phyloP scores from a whole-genome alignment of 2,329 filamentous ascomycete genomes.

The Beauveria scarabaeidicola region DNA sequence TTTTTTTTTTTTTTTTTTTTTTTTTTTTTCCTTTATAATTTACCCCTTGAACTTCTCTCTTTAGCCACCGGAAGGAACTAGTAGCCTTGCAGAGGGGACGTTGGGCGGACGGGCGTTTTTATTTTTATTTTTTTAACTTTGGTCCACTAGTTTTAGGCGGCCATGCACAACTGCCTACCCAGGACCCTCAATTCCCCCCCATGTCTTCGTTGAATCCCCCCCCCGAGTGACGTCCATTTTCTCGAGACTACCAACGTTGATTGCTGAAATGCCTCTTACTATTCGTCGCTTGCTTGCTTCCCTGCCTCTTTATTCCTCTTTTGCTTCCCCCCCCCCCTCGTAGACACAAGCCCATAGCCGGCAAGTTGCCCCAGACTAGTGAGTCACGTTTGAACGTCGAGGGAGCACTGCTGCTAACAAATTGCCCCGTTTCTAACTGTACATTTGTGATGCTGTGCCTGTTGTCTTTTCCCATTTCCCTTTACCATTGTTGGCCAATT shows the following conservation, averaged over 20 bases:
- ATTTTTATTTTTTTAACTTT: no score
- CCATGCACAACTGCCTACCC: neutral
- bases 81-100: neutral
- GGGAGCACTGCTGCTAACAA: neutral
- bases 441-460: neutral
- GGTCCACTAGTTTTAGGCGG: neutral
- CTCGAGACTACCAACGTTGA: neutral
- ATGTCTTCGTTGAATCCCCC: neutral
- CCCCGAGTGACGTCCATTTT: neutral
- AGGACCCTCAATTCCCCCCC: no score
- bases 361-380: neutral
- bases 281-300: neutral
- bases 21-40: no score
- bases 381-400: neutral
- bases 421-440: neutral
- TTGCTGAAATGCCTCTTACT: neutral
- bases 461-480: neutral
- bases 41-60: no score
- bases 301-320: neutral
- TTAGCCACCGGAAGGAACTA: neutral
- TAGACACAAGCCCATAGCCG: no score
- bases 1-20: no score
- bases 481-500: constrained; percentile 5
- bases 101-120: neutral
- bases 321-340: neutral